Evolutionary conservation across 345 rosid genomes (phyloP).

Genomic region (Trapa incisa): DNA sequence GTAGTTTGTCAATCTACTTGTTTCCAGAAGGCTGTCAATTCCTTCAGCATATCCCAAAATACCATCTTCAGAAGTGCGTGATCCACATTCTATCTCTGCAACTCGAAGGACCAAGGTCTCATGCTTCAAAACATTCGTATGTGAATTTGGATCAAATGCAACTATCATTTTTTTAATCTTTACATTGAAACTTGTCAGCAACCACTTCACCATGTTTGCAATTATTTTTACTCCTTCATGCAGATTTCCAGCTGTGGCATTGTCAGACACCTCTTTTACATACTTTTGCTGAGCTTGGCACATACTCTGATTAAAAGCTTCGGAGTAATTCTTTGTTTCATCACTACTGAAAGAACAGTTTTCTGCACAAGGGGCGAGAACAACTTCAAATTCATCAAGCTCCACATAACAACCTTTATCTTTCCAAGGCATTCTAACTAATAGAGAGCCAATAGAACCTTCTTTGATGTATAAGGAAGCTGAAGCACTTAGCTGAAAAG

Average conservation of each 20-base stretch:
- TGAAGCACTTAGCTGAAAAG: slow-evolving; percentile 43
- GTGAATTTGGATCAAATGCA: slow-evolving; percentile 60
- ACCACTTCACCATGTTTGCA: slow-evolving; percentile 90
- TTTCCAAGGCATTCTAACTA: slow-evolving; percentile 76
- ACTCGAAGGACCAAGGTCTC: slow-evolving; percentile 58
- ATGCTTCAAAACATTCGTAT: slow-evolving; percentile 17
- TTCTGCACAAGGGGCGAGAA: slow-evolving; percentile 41
- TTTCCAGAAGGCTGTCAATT: slow-evolving; percentile 51
- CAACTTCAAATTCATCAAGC: slow-evolving; percentile 81
- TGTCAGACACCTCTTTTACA: slow-evolving; percentile 26
- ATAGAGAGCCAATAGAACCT: slow-evolving; percentile 78
- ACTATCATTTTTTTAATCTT: slow-evolving; percentile 58
- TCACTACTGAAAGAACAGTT: slow-evolving; percentile 17
- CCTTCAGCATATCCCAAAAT: slow-evolving; percentile 18
- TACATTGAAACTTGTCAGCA: slow-evolving; percentile 69
- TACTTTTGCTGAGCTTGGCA: slow-evolving; percentile 21
- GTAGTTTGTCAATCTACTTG: slow-evolving; percentile 55
- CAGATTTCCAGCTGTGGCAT: slow-evolving; percentile 38
- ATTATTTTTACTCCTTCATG: slow-evolving; percentile 96
- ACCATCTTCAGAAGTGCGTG: slow-evolving; percentile 51
- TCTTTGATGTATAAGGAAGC: slow-evolving; percentile 60
- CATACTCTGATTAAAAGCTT: slow-evolving; percentile 18
- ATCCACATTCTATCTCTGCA: slow-evolving; percentile 58
- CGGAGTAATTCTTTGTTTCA: slow-evolving; percentile 19
- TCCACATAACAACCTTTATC: slow-evolving; percentile 74